A percentile compares a stretch with the other conserved stretches of the same genome.
phyloP scores from a whole-genome alignment of 2,329 filamentous ascomycete species.

The Gremmenia infestans region DNA sequence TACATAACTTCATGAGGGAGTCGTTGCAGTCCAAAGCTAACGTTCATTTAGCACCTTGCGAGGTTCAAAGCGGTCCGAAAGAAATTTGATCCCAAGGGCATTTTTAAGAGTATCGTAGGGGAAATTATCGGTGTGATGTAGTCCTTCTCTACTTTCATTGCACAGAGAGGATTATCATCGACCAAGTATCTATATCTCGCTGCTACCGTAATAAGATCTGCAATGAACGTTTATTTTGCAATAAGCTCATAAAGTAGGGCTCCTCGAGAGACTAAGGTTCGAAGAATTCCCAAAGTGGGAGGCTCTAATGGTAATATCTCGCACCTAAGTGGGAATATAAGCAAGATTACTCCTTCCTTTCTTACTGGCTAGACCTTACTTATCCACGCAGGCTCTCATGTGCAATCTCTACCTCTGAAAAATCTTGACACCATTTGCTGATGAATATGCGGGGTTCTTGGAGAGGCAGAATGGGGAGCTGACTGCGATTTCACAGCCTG shows the following conservation, averaged over 20 bases:
- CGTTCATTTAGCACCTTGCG: slow-evolving; percentile 7
- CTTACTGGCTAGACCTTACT: too few relatives aligned
- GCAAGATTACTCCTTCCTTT: too few relatives aligned
- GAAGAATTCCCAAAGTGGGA: too few relatives aligned
- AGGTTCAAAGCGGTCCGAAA: slow-evolving; percentile 11
- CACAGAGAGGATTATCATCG: slow-evolving; percentile 3
- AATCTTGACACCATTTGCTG: too few relatives aligned
- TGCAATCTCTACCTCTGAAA: too few relatives aligned
- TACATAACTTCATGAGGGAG: not conserved
- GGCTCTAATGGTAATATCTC: too few relatives aligned
- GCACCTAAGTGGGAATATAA: too few relatives aligned
- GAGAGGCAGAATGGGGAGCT: not conserved
- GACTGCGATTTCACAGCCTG: not conserved
- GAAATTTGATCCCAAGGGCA: slow-evolving; percentile 16
- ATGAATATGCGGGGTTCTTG: not conserved
- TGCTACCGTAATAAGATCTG: not conserved
- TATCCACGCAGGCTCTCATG: too few relatives aligned
- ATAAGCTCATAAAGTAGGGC: too few relatives aligned
- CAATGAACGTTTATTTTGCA: too few relatives aligned
- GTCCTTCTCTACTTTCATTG: not conserved
- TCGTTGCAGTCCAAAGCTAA: not conserved
- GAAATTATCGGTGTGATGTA: slow-evolving; percentile 16
- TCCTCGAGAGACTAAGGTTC: too few relatives aligned
- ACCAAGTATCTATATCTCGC: not conserved
- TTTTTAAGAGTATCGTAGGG: slow-evolving; percentile 18